Conservation (phyloP, 1,139 yeast genomes). For the Lodderomyces margitis region DNA sequence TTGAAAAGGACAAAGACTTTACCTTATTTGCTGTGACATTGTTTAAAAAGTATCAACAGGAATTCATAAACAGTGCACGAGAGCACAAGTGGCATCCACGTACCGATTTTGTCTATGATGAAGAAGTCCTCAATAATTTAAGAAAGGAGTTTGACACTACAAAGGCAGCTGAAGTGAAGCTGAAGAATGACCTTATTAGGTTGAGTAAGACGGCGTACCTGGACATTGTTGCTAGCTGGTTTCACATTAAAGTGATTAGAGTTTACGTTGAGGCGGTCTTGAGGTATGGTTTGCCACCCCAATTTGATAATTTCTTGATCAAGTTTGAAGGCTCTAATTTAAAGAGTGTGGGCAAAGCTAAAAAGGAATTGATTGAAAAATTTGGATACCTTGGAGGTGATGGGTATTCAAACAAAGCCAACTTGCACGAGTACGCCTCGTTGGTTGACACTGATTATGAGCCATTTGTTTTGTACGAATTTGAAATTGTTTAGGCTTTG, state of each 20-base stretch:
- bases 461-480: conserved; percentile 83
- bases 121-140: conserved; percentile 67
- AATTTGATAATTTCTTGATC: conserved; percentile 66
- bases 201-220: conserved; percentile 84
- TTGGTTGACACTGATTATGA: conserved; percentile 93
- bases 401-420: conserved; percentile 66
- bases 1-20: conserved; percentile 74
- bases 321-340: conserved; percentile 38
- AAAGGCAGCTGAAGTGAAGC: conserved; percentile 66
- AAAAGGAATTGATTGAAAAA: conserved; percentile 63
- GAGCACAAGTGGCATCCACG: conserved; percentile 92
- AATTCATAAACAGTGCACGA: conserved; percentile 68
- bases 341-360: conserved; percentile 54
- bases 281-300: conserved; percentile 96
- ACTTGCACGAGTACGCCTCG: conserved; percentile 82
- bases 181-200: conserved; percentile 77
- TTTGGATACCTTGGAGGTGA: conserved; percentile 92
- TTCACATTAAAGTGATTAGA: conserved; percentile 72
- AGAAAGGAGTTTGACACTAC: conserved; percentile 79
- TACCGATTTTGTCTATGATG: conserved; percentile 81
- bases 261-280: conserved; percentile 66
- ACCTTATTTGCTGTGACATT: conserved; percentile 74
- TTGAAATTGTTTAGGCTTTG: conserved; percentile 36
- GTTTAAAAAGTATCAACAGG: conserved; percentile 75
- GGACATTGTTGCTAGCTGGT: conserved; percentile 82